These are phyloP conservation scores for Gentiana straminea DNA, from an alignment of 257 asterid genomes.

Conservation along the genomic window DNA sequence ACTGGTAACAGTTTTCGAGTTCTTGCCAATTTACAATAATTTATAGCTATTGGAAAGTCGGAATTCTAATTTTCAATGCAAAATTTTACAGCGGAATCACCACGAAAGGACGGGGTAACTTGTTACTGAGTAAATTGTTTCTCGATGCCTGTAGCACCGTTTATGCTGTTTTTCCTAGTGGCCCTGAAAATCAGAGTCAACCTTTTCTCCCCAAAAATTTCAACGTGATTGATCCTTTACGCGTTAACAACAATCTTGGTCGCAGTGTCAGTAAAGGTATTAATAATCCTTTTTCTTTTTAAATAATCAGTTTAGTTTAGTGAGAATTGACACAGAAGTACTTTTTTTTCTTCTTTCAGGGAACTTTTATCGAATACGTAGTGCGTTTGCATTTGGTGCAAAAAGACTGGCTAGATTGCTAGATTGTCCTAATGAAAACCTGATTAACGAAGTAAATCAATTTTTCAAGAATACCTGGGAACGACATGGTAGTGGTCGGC, in stretches of 20 bases:
- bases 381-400: constrained; percentile 96
- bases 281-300: constrained; percentile 2
- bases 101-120: constrained; percentile 80
- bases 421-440: constrained; percentile 52
- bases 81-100: constrained; percentile 60
- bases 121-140: constrained; percentile 86
- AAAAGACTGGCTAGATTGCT: constrained; percentile 67
- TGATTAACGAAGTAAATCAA: constrained; percentile 61
- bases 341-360: constrained; percentile 29
- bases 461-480: constrained; percentile 89
- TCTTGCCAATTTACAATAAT: neutral
- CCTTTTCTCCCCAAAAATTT: constrained; percentile 84
- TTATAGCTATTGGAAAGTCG: constrained; percentile 1
- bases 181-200: constrained; percentile 79
- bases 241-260: constrained; percentile 97
- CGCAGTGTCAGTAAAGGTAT: constrained; percentile 99
- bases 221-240: constrained; percentile 93
- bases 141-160: constrained; percentile 85
- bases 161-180: constrained; percentile 87
- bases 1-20: constrained; percentile 41
- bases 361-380: constrained; percentile 77
- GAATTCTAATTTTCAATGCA: constrained; percentile 3
- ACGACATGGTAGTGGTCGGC: constrained; percentile 77
- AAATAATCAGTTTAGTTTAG: neutral
- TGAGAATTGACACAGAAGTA: too few relatives aligned